Conservation (phyloP, 495 filamentous ascomycete species). For the Penicillium maclennaniae region DNA sequence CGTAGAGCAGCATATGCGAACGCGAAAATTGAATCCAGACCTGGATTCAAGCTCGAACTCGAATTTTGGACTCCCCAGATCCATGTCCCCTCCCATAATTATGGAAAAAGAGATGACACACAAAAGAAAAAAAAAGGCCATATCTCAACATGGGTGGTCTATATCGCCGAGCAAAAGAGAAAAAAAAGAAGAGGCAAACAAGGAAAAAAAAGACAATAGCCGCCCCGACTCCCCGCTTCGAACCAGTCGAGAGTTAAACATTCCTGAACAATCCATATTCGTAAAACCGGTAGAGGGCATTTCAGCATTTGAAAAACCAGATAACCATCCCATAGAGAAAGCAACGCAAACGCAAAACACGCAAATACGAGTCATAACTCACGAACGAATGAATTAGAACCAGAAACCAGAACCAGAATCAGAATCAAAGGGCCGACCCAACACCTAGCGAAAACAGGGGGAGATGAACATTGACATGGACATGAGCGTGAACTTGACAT, state of each 20-base stretch:
- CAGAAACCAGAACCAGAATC: no score
- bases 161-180: constrained; percentile 8
- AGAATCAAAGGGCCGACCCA: constrained; percentile 3
- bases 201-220: constrained; percentile 3
- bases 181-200: constrained; percentile 1
- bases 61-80: no score
- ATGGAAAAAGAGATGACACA: constrained; percentile 12
- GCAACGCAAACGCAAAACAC: not conserved
- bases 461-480: no score
- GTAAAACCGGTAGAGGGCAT: not conserved
- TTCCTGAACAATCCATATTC: not conserved
- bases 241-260: not conserved
- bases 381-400: no score
- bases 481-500: not conserved
- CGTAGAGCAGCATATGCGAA: not conserved
- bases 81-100: constrained; percentile 7
- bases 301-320: not conserved
- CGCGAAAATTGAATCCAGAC: constrained; percentile 19
- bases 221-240: not conserved
- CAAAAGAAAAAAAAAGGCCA: constrained; percentile 11
- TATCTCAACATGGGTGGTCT: not conserved
- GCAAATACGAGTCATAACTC: no score
- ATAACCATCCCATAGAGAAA: not conserved
- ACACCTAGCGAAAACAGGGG: not conserved
- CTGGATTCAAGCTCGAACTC: constrained; percentile 1